Base-by-base conservation (phyloP, 1,284 basidiomycete species). In the Cystobasidium pallidum region DNA sequence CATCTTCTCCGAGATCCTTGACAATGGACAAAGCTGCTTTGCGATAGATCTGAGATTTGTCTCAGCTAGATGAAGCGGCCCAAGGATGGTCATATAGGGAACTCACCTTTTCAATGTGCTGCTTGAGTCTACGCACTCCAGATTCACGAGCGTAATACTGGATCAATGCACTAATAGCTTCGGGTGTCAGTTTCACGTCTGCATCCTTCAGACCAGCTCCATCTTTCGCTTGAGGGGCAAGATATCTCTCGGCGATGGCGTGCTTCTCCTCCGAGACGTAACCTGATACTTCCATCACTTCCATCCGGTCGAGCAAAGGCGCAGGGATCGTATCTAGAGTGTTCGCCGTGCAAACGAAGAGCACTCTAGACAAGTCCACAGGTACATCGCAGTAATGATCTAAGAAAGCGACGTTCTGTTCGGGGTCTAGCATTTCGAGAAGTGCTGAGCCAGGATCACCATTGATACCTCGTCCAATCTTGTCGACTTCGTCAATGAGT, bases 311-410 rank as follows among this genome's bases (percentile, higher is more conserved):
- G 34, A 98, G 86, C 13, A 99, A 84, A 1, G 95, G 96, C 2
- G 93, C 94, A 0, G 95, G 94, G 77, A 99, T 99, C 1, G 94
- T 98, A 75, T 95, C 92, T 68, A 97, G 88, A 72, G 88, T 89
- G 82, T 97, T 97, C 51, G 93, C 92, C 2, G 95, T 99, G 83
- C 95, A 98, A 73, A 99, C 95, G 81, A 99, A 99, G 0, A 99
- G 86, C 28, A 99, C 93, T 39, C 92, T 88, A 0, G 94, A 97
- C 4, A 99, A 86, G 80, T 99, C 94, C 66, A 99, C 91, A 11
- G 96, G 94, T 13, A 99, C 92, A 49, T 77, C 76, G 47, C 75
- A 67, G 78, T 97, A 97, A 79, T 97, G 94, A 80, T 98, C 95
- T 77, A 97, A 84, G 86, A 98, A 99, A 30, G 89, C 90, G 28